Conservation (phyloP, 2,329 filamentous ascomycete genomes). For the Camillea tinctor region DNA sequence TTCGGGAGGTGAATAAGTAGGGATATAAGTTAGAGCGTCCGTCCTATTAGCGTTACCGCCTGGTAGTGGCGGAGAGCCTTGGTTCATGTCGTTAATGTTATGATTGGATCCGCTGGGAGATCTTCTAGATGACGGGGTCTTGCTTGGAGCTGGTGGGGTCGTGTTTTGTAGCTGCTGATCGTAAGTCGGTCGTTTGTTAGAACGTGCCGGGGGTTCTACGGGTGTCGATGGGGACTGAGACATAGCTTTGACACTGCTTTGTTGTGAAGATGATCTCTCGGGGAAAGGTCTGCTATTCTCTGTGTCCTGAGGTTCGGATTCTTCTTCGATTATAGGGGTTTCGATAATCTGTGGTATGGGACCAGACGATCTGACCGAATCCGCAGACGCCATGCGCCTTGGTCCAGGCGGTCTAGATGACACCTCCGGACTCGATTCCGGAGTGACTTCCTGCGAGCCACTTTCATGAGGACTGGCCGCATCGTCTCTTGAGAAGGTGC, state of each 20-base stretch:
- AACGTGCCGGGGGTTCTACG: constrained; percentile 48
- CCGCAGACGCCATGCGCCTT: constrained; percentile 20
- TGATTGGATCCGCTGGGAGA: constrained; percentile 40
- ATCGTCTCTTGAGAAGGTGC: constrained; percentile 48
- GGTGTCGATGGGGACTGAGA: constrained; percentile 43
- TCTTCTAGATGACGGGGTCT: constrained; percentile 21
- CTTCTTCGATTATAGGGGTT: constrained; percentile 53
- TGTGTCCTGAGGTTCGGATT: constrained; percentile 16
- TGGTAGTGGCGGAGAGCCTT: constrained; percentile 66
- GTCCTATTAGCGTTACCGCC: constrained; percentile 67
- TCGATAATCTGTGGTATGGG: constrained; percentile 63
- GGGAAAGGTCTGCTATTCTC: constrained; percentile 43
- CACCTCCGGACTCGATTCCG: constrained; percentile 29
- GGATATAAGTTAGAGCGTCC: constrained; percentile 77
- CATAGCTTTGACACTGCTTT: constrained; percentile 40
- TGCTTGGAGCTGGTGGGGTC: constrained; percentile 24
- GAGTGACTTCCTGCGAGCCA: constrained; percentile 48
- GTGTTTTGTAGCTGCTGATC: constrained; percentile 29
- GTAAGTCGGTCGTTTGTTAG: constrained; percentile 40
- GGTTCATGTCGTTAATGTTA: constrained; percentile 63
- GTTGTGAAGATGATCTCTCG: constrained; percentile 56
- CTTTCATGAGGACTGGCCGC: constrained; percentile 40
- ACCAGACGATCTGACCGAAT: constrained; percentile 17
- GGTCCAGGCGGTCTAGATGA: constrained; percentile 19
- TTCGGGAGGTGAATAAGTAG: constrained; percentile 62